Conservation (phyloP, 352 stramenopile species). For the Pythium aphanidermatum region DNA sequence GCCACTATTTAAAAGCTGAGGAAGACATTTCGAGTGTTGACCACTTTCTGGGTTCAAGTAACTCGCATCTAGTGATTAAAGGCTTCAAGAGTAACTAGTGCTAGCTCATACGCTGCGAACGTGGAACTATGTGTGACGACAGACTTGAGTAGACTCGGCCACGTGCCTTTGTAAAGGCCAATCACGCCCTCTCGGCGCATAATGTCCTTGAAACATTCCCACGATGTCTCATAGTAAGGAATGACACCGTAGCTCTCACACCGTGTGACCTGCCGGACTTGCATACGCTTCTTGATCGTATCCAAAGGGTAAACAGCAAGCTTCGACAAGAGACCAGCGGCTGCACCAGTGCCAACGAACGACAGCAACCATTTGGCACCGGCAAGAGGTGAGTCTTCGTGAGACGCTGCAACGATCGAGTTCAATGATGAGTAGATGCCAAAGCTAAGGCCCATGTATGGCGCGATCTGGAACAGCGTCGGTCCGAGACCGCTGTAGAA, state of each 20-base stretch:
- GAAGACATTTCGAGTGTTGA: not conserved
- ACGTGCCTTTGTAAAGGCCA: conserved; percentile 76
- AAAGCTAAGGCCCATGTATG: conserved; percentile 96
- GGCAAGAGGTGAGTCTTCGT: conserved; percentile 12
- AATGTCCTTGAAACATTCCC: conserved; percentile 53
- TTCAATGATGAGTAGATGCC: conserved; percentile 84
- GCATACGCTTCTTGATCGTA: conserved; percentile 95
- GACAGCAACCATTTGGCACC: conserved; percentile 35
- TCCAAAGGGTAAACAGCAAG: conserved; percentile 92
- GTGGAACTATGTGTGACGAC: conserved; percentile 70
- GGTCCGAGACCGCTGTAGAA: conserved; percentile 90
- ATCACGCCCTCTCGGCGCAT: conserved; percentile 50
- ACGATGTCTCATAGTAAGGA: conserved; percentile 56
- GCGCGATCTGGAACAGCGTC: conserved; percentile 90
- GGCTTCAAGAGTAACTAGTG: conserved; percentile 34
- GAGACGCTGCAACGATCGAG: conserved; percentile 19
- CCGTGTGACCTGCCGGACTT: conserved; percentile 77
- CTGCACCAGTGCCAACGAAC: conserved; percentile 71
- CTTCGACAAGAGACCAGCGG: conserved; percentile 89
- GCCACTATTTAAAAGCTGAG: conserved; percentile 6
- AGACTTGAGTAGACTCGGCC: conserved; percentile 75
- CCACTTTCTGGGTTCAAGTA: not conserved
- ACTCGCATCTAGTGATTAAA: not conserved
- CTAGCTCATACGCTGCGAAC: conserved; percentile 72
- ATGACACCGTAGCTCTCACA: conserved; percentile 58